Conservation (phyloP, 768 basidiomycete species). For the Russula brevipes region DNA sequence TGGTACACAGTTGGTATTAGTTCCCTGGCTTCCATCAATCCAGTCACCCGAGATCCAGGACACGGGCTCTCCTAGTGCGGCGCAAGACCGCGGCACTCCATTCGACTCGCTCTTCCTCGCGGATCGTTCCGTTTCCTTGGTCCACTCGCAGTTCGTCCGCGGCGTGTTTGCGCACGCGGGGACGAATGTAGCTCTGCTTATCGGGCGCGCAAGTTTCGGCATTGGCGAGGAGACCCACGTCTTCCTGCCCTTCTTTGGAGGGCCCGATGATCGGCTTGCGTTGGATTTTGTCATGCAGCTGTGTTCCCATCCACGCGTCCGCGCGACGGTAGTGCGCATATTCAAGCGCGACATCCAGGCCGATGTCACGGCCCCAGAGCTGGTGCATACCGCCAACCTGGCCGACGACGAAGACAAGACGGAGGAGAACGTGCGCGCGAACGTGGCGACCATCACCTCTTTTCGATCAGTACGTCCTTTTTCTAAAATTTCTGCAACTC, state of each 20-base stretch:
- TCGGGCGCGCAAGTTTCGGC: constrained; percentile 53
- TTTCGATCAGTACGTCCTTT: constrained; percentile 31
- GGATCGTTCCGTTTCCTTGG: constrained; percentile 44
- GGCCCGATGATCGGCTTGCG: constrained; percentile 86
- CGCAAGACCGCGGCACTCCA: constrained; percentile 44
- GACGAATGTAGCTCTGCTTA: constrained; percentile 77
- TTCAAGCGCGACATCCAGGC: constrained; percentile 41
- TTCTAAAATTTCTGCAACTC: neutral
- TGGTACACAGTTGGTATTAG: constrained; percentile 66
- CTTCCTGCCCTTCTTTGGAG: constrained; percentile 90
- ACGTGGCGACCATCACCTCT: constrained; percentile 42
- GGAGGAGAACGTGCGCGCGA: constrained; percentile 24
- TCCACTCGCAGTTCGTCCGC: constrained; percentile 82
- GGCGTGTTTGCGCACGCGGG: constrained; percentile 65
- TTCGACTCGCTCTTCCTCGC: constrained; percentile 62
- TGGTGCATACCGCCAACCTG: constrained; percentile 29
- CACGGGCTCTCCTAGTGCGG: constrained; percentile 14
- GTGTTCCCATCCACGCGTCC: constrained; percentile 60
- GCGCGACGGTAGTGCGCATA: constrained; percentile 72
- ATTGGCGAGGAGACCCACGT: constrained; percentile 49
- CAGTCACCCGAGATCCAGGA: constrained; percentile 9
- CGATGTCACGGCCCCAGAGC: constrained; percentile 13
- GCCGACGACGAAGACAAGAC: constrained; percentile 20
- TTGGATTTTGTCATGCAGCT: constrained; percentile 81
- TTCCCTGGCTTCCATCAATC: constrained; percentile 69